These are phyloP conservation scores for Nicotiana paniculata DNA, from an alignment of 257 asterid species.

Conservation along the genomic window DNA sequence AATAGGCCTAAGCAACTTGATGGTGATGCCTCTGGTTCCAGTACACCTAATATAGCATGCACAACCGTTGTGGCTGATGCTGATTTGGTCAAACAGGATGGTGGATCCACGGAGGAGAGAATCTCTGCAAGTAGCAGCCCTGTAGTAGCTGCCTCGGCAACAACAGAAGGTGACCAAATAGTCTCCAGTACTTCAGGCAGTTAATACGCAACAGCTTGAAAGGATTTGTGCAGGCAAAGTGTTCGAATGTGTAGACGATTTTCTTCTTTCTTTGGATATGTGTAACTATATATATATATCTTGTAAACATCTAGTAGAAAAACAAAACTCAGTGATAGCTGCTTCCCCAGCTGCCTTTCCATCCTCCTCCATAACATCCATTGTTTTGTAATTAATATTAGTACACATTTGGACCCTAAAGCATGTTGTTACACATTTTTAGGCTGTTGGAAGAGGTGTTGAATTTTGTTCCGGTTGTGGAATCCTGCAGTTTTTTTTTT, in stretches of 20 bases:
- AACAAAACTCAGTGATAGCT: background rate
- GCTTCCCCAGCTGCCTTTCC: background rate
- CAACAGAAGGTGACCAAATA: background rate
- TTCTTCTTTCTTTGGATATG: background rate
- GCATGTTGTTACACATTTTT: background rate
- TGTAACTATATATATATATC: background rate
- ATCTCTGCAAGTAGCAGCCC: slow-evolving; percentile 12
- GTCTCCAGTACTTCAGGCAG: background rate
- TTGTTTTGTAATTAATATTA: background rate
- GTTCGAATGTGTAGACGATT: background rate
- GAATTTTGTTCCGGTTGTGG: background rate
- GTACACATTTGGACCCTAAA: background rate
- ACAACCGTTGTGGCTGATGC: slow-evolving; percentile 18
- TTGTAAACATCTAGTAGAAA: background rate
- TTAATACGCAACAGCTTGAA: background rate
- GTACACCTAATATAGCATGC: slow-evolving; percentile 25
- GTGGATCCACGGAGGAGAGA: slow-evolving; percentile 2
- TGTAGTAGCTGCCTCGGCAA: slow-evolving; percentile 4
- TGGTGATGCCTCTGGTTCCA: slow-evolving; percentile 31
- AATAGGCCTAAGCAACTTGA: slow-evolving; percentile 47
- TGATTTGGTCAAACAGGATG: slow-evolving; percentile 14
- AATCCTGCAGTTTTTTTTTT: background rate
- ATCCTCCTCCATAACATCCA: background rate
- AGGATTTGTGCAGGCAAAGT: background rate
- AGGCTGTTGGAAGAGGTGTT: background rate